These are phyloP conservation scores for Neonectria sp. DNA, from an alignment of 2,329 filamentous ascomycete species.

Conservation along the genomic window DNA sequence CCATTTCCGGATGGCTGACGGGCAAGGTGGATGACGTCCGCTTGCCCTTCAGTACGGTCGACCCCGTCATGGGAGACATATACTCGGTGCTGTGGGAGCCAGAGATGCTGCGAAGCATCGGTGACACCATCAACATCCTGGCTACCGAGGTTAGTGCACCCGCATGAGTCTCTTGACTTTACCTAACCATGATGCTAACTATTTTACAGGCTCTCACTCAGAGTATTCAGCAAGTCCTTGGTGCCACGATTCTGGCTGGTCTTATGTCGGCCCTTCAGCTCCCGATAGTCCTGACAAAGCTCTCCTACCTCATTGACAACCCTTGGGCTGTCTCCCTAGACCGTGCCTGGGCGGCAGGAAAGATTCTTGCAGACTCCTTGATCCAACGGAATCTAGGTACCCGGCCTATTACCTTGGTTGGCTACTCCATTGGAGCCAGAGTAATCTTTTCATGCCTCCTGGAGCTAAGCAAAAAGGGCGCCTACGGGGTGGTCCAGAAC, in stretches of 20 bases:
- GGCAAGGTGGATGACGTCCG: slow-evolving; percentile 98
- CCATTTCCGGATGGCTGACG: slow-evolving; percentile 97
- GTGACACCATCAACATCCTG: slow-evolving; percentile 97
- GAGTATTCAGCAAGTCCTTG: slow-evolving; percentile 94
- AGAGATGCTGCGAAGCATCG: slow-evolving; percentile 97
- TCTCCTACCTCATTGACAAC: slow-evolving; percentile 97
- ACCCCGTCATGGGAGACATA: slow-evolving; percentile 97
- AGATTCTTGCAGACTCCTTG: slow-evolving; percentile 94
- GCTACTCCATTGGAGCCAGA: slow-evolving; percentile 92
- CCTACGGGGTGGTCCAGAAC: slow-evolving; percentile 91
- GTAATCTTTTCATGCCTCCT: slow-evolving; percentile 94
- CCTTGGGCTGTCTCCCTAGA: slow-evolving; percentile 98
- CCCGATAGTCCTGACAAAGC: slow-evolving; percentile 93
- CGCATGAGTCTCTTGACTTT: neutral
- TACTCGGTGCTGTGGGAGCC: slow-evolving; percentile 99
- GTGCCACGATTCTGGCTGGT: slow-evolving; percentile 87
- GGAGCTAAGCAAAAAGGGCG: slow-evolving; percentile 88
- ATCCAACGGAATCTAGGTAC: slow-evolving; percentile 93
- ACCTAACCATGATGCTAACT: slow-evolving; percentile 5
- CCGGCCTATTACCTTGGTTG: slow-evolving; percentile 91
- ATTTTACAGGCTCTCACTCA: slow-evolving; percentile 86
- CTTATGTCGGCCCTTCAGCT: slow-evolving; percentile 94
- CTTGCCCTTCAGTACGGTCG: slow-evolving; percentile 94
- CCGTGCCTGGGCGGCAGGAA: slow-evolving; percentile 87
- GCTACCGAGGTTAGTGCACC: slow-evolving; percentile 85